A percentile compares a stretch with the other conserved stretches of the same genome.
Conservation (phyloP, 2,329 filamentous ascomycete species). For the Chaetomiaceae sp. region DNA sequence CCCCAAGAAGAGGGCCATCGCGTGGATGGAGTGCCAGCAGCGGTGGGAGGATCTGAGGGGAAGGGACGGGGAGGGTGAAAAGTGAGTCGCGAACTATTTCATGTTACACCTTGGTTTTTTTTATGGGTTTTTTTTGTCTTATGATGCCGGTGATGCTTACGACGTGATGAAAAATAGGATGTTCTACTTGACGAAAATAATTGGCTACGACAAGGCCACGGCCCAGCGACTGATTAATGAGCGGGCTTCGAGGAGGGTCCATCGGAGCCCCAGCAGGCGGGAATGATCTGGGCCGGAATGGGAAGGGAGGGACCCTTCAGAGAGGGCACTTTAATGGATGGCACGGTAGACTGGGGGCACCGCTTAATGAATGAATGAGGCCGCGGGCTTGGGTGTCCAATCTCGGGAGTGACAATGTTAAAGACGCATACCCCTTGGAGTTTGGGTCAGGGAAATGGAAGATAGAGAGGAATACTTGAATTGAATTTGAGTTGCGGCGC, state of each 20-base stretch:
- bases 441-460: neutral
- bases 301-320: too few species aligned
- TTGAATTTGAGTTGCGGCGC: neutral
- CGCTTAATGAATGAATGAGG: conserved; percentile 7
- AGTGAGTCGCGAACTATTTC: too few species aligned
- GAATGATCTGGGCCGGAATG: conserved; percentile 18
- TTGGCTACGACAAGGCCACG: conserved; percentile 52
- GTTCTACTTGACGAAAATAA: conserved; percentile 46
- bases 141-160: conserved; percentile 16
- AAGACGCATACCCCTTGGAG: conserved; percentile 16
- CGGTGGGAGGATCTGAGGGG: conserved; percentile 69
- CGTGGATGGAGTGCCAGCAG: conserved; percentile 70
- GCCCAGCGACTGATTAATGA: conserved; percentile 46
- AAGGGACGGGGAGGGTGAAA: conserved; percentile 65
- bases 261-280: conserved; percentile 28
- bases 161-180: conserved; percentile 36
- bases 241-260: conserved; percentile 29
- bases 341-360: neutral
- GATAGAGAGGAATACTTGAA: neutral
- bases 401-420: neutral
- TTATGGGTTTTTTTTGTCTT: neutral
- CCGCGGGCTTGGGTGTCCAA: neutral
- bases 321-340: too few species aligned
- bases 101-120: too few species aligned
- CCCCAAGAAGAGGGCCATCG: conserved; percentile 57